phyloP scores from a whole-genome alignment of 805 yeast species.

The Yarrowia deformans region DNA sequence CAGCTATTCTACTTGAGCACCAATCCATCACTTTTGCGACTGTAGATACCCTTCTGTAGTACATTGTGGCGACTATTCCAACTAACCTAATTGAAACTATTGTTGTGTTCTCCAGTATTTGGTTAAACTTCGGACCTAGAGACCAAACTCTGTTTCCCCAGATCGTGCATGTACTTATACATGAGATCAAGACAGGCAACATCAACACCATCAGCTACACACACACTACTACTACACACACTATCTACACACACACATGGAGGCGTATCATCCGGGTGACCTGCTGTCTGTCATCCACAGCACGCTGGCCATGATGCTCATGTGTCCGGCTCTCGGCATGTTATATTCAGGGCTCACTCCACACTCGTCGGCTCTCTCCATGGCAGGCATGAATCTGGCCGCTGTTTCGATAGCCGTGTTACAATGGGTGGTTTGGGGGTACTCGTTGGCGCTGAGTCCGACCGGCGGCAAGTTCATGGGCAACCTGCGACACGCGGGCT shows the following conservation, averaged over 20 bases:
- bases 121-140: no score
- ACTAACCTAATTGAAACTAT: no score
- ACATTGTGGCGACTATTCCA: no score
- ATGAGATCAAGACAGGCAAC: not conserved
- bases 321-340: constrained; percentile 52
- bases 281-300: constrained; percentile 37
- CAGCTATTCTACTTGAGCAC: no score
- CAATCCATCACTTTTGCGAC: no score
- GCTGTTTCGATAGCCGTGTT: constrained; percentile 65
- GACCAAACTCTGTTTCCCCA: not conserved
- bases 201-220: not conserved
- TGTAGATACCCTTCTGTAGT: no score
- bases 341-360: constrained; percentile 72
- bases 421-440: constrained; percentile 77
- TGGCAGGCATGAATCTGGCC: constrained; percentile 69
- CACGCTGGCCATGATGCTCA: constrained; percentile 35
- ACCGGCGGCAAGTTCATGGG: constrained; percentile 60
- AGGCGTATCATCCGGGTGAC: constrained; percentile 35
- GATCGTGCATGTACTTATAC: not conserved
- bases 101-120: no score
- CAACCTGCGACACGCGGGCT: constrained; percentile 59
- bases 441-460: constrained; percentile 61
- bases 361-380: constrained; percentile 69
- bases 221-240: not conserved
- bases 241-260: constrained; percentile 2